Evolutionary conservation across 139 green algal genomes (phyloP).

Genomic region (Tetradesmus obliquus): DNA sequence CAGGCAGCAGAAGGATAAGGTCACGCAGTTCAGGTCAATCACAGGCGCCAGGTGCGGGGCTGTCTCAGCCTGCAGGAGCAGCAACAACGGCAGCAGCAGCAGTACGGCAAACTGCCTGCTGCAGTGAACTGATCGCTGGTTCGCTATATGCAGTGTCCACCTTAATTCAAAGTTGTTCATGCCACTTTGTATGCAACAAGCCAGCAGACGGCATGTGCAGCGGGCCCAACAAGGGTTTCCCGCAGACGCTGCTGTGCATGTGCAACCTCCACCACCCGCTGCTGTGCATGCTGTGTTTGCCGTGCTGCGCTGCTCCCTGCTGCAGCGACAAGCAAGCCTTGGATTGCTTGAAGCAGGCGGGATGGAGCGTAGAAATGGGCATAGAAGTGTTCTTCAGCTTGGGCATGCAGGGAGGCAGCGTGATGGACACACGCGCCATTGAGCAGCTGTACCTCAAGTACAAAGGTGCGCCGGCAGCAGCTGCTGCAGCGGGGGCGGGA

Average conservation of each 20-base stretch:
- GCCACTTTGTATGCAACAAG: background rate
- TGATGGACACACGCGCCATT: slow-evolving; percentile 51
- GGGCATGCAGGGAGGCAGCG: slow-evolving; percentile 37
- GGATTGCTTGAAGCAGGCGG: slow-evolving; percentile 58
- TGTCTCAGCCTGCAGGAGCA: background rate
- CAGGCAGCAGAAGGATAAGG: slow-evolving; percentile 62
- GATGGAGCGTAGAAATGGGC: slow-evolving; percentile 61
- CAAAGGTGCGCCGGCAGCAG: slow-evolving; percentile 56
- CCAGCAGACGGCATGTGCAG: background rate
- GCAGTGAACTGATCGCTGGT: background rate
- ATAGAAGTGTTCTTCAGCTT: slow-evolving; percentile 66
- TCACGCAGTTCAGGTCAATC: slow-evolving; percentile 57
- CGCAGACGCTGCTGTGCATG: background rate
- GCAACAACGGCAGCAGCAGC: background rate
- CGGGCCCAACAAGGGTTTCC: background rate
- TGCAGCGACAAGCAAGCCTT: slow-evolving; percentile 64
- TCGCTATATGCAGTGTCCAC: background rate
- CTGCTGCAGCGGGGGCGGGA: no score
- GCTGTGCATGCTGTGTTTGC: background rate
- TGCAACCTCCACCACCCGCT: background rate
- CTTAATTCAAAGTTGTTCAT: background rate
- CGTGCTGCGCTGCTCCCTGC: background rate
- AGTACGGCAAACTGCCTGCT: background rate
- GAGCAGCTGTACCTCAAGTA: slow-evolving; percentile 64
- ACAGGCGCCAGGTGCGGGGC: slow-evolving; percentile 57